Evolutionary conservation across 169 alveolate genomes (phyloP), one percentile per base, ranked within the genome.

Genomic region (Eimeria brunetti): DNA sequence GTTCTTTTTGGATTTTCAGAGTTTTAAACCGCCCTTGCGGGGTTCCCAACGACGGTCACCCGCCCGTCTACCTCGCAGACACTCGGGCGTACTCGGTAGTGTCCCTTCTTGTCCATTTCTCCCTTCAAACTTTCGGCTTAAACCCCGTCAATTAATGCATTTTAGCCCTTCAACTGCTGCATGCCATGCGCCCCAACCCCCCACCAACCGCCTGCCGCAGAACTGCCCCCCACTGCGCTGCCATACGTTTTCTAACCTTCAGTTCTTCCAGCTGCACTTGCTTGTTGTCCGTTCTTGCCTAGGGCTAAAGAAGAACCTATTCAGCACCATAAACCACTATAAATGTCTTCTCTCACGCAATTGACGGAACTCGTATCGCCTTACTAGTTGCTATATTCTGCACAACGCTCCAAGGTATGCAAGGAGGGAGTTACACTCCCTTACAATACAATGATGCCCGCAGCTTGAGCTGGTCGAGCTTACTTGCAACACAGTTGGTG

Each of bases 61-160:
- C 7, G 58, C 85, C 85, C 38, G 85, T 44, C 85, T 75, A 75
- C 85, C 53, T 22, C 51, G 53, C 71, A 81, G 89, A 81, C 89
- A 81, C 73, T 51, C 89, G 89, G 53, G 46, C 69, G 51, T 7
- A 81, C 49, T 11, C 69, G 12, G 46, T 73, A 81, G 51, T 51
- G 73, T 81, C 56, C 44, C 33, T 49, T 44, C 49, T 81, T 53
- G 73, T 49, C 11, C 83, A 9, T 24, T 73, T 22, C 41, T 38
- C 36, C 12, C 9, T 24, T 38, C 62, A 12, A 11, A 76, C 86
- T 44, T 76, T 24, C 36, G 2, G 0, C 12, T 33, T 69, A 11
- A 64, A 64, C 16, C 0, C 7, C 9, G 24, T 2, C n/a, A 69
- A 69, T 11, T 33, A 33, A 7, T 30, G 14, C 5, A n/a, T 33